Percentiles rank a stretch among this genome's conserved stretches.
These are phyloP conservation scores for Leccinellum rugosiceps DNA, from an alignment of 768 basidiomycete species.

Conservation along the genomic window DNA sequence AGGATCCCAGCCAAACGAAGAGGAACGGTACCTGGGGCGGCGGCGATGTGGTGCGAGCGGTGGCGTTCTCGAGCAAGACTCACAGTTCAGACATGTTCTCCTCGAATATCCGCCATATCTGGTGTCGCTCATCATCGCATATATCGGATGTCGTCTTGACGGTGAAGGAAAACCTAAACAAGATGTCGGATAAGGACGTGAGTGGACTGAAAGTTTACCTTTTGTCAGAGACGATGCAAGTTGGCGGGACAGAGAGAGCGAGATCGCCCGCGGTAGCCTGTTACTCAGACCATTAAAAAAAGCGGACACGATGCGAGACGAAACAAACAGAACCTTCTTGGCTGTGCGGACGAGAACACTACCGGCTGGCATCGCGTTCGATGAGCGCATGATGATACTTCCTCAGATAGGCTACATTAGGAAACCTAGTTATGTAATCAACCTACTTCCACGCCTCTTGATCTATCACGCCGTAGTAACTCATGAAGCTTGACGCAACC, in stretches of 20 bases:
- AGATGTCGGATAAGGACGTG: background rate
- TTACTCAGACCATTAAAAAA: background rate
- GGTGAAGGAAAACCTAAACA: constrained; percentile 23
- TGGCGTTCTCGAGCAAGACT: constrained; percentile 2
- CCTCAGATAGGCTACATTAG: background rate
- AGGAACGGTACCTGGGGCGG: constrained; percentile 47
- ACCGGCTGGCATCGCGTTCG: constrained; percentile 11
- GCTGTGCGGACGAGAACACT: constrained; percentile 23
- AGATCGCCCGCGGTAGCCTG: constrained; percentile 25
- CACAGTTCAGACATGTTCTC: constrained; percentile 55
- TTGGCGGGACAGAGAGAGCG: constrained; percentile 12
- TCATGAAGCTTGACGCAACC: constrained; percentile 91
- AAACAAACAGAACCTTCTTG: constrained; percentile 33
- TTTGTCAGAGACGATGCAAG: constrained; percentile 5
- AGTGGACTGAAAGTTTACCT: constrained; percentile 10
- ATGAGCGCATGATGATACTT: background rate
- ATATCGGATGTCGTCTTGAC: constrained; percentile 33
- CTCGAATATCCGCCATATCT: constrained; percentile 53
- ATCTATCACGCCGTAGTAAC: background rate
- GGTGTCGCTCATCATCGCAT: constrained; percentile 32
- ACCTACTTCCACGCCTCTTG: constrained; percentile 5
- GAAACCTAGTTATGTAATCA: background rate
- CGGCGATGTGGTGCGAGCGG: background rate
- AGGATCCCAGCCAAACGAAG: constrained; percentile 69
- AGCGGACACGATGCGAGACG: background rate